These are phyloP conservation scores for Aphanomyces invadans DNA, from an alignment of 352 stramenopile species.

Conservation along the genomic window DNA sequence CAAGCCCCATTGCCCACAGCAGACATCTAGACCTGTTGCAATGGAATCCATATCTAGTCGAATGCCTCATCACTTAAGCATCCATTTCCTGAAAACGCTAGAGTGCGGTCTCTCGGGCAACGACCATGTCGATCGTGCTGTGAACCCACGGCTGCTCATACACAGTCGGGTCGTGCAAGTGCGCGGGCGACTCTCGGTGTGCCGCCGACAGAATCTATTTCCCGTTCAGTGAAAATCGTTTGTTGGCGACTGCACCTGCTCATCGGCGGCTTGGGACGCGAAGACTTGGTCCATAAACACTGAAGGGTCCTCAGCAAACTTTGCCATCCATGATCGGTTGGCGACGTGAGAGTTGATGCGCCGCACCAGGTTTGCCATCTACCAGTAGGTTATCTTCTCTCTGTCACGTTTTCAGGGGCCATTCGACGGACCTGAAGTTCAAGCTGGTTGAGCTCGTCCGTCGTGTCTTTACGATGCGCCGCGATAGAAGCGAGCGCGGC, in stretches of 20 bases:
- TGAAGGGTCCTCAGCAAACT: slow-evolving; percentile 12
- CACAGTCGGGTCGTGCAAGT: neutral
- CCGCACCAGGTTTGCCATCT: slow-evolving; percentile 10
- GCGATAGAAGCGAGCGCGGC: neutral
- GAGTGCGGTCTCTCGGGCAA: slow-evolving; percentile 16
- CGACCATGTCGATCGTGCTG: slow-evolving; percentile 21
- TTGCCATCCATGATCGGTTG: neutral
- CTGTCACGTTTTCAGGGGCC: neutral
- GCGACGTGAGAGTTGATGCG: slow-evolving; percentile 12
- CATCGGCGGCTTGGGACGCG: slow-evolving; percentile 10
- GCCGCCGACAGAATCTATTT: neutral
- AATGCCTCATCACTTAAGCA: too few relatives aligned
- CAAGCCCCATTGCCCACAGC: slow-evolving; percentile 5
- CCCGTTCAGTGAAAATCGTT: neutral
- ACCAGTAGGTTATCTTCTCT: too few relatives aligned
- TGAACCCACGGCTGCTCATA: slow-evolving; percentile 19
- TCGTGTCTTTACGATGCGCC: neutral
- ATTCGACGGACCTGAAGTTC: neutral
- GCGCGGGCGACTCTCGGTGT: neutral
- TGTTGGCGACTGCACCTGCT: slow-evolving; percentile 14
- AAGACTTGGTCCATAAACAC: slow-evolving; percentile 20
- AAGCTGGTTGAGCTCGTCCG: neutral
- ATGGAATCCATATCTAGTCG: too few relatives aligned
- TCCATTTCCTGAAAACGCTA: too few relatives aligned
- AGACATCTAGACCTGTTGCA: slow-evolving; percentile 18